Evolutionary conservation across 805 yeast species (phyloP), one percentile per base, ranked within the genome.

Genomic region (Saturnispora serradocipensis): DNA sequence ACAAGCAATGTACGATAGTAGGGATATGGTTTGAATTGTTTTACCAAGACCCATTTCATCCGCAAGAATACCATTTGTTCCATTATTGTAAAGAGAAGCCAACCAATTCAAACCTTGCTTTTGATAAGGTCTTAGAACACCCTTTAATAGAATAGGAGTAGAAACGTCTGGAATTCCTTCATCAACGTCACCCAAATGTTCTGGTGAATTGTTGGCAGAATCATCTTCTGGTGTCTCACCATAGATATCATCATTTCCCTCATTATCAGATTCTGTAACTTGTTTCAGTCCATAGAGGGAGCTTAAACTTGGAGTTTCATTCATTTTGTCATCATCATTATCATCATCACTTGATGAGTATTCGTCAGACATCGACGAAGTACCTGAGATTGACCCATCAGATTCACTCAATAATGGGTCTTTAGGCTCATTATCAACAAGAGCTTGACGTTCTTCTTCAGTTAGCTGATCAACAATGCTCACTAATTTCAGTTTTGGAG

Each of bases 1-100:
- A 60, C 97, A 88, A 0, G 99, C 99, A 49, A 93, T 71, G 65
- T 90, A 90, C 0, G 95, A 75, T 18, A 93, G 69, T 42, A 93
- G 68, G 0, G 97, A 80, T 49, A 93, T 93, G 0, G 99, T 93
- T 65, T 93, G 99, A 53, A 93, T 91, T 0, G 99, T 93, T 65
- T 93, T 93, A 58, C 95, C 99, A 42, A 93, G 75, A 51, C 99
- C 99, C 99, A 93, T 93, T 65, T 93, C 99, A 67, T 93, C 99
- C 1, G 99, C 99, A 45, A 93, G 74, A 48, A 93, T 93, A 56
- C 99, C 99, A 66, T 93, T 93, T 5, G 98, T 93, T 52, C 86
- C 81, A 61, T 88, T 88, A 64, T 88, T 88, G 70, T 90, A 91
- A 53, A 93, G 71, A 45, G 97, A 88, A 1, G 97, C 98, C 46